Evolutionary conservation across 2,329 filamentous ascomycete genomes (phyloP).

Genomic region (Aspergillus udagawae): DNA sequence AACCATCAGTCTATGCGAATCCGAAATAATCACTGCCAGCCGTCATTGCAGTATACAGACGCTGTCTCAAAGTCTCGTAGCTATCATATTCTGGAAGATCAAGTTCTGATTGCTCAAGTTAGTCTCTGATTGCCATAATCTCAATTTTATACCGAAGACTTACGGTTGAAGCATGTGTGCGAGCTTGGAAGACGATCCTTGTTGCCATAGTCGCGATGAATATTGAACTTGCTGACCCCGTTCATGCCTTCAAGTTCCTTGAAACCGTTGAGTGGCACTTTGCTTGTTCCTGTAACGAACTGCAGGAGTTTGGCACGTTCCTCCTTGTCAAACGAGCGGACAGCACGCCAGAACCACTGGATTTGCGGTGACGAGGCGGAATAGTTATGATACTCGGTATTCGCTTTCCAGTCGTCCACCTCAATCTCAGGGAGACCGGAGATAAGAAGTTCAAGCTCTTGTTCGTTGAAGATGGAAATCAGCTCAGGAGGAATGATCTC

Average conservation of each 20-base stretch:
- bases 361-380: constrained; percentile 90
- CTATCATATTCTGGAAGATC: constrained; percentile 97
- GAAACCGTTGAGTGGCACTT: constrained; percentile 97
- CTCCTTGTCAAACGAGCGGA: constrained; percentile 97
- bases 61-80: constrained; percentile 83
- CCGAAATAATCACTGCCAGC: constrained; percentile 96
- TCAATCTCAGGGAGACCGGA: constrained; percentile 97
- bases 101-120: constrained; percentile 63
- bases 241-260: constrained; percentile 99
- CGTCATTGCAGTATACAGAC: constrained; percentile 94
- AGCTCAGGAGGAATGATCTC: constrained; percentile 94
- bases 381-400: constrained; percentile 98
- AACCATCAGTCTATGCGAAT: constrained; percentile 65
- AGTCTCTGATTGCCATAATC: constrained; percentile 21
- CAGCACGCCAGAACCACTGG: constrained; percentile 98
- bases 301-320: constrained; percentile 95
- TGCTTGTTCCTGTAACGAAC: constrained; percentile 97
- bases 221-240: constrained; percentile 95
- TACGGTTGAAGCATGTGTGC: constrained; percentile 99
- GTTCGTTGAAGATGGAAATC: constrained; percentile 96
- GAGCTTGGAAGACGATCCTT: constrained; percentile 94
- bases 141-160: constrained; percentile 44
- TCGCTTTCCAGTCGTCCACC: constrained; percentile 98
- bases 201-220: constrained; percentile 94
- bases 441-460: constrained; percentile 93